Base-by-base conservation (phyloP, 108 stramenopile genomes). In the Fragilaria radians region DNA sequence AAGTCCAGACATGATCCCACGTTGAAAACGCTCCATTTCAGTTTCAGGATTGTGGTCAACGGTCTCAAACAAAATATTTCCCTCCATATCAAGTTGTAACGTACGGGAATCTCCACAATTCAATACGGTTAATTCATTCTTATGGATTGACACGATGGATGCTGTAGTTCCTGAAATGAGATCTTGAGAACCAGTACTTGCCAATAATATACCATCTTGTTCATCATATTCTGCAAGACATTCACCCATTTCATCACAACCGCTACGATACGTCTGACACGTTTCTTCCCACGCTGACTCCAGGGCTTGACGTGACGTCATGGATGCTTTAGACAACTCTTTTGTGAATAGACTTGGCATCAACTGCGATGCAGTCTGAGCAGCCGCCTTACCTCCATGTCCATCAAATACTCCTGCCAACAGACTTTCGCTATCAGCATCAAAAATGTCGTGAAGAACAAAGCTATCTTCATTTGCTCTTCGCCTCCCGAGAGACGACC, bases 331-430 rank as follows among this genome's bases (percentile, higher is more conserved):
- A 33, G 33, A 4, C 28, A 21, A 22, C 18, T 46, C n/a, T 52
- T 62, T 25, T 49, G 51, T 52, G 22, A 88, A 59, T 2, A 79
- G 45, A 7, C 55, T 50, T 19, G 89, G 86, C 22, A 87, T 46
- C 4, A 77, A 52, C 45, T 70, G 53, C 18, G 82, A 68, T 26
- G 82, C 76, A 4, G 65, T 57, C 52, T 78, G 62, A 48, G 81
- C 71, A 26, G 89, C 89, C 7, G 77, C 79, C 17, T 54, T 71
- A 21, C 89, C 89, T 0, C 82, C 81, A 48, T 91, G 89, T 11
- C 89, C 89, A 70, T 91, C 89, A 72, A 85, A 74, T 2, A 91
- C 84, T 24, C 84, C 89, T n/a, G 82, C 73, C 2, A 91, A 45
- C 4, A 87, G 52, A 3, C 82, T 67, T 46, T 78, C 72, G 30